These are phyloP conservation scores for Henckelia pumila DNA, from an alignment of 257 asterid genomes.

Conservation along the genomic window DNA sequence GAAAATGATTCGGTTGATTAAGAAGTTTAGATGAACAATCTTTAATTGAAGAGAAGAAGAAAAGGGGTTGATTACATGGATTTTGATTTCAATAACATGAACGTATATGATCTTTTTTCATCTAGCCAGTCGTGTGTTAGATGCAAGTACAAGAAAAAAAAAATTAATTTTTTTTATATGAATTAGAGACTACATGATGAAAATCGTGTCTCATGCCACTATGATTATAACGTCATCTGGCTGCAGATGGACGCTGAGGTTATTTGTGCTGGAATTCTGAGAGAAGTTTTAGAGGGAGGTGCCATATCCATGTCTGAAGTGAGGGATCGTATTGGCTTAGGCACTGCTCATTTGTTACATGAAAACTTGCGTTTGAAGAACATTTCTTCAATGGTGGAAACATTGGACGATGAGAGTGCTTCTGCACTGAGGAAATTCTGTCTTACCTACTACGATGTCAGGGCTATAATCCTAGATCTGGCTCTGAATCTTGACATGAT, in stretches of 20 bases:
- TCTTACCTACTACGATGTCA: conserved; percentile 76
- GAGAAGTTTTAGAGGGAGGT: conserved; percentile 67
- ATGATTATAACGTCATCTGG: not conserved
- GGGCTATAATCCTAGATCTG: conserved; percentile 81
- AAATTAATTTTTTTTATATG: too few species aligned
- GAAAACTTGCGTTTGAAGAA: conserved; percentile 74
- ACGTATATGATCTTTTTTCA: too few species aligned
- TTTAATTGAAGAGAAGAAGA: too few species aligned
- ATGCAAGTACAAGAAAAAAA: too few species aligned
- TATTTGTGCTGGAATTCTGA: conserved; percentile 75
- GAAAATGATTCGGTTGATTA: not conserved
- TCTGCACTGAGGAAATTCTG: conserved; percentile 76
- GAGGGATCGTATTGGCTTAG: conserved; percentile 57
- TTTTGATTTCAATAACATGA: too few species aligned
- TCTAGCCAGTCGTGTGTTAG: not conserved
- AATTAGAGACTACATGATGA: not conserved
- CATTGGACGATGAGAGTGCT: conserved; percentile 62
- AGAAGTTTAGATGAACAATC: not conserved
- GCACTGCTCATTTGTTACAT: conserved; percentile 77
- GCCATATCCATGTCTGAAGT: conserved; percentile 56
- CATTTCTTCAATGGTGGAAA: conserved; percentile 60
- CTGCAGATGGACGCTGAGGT: conserved; percentile 94
- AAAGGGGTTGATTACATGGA: too few species aligned
- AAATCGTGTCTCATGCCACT: not conserved
- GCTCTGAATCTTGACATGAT: conserved; percentile 81